Base-by-base conservation (phyloP, 805 yeast species). In the Metschnikowia hibisci region DNA sequence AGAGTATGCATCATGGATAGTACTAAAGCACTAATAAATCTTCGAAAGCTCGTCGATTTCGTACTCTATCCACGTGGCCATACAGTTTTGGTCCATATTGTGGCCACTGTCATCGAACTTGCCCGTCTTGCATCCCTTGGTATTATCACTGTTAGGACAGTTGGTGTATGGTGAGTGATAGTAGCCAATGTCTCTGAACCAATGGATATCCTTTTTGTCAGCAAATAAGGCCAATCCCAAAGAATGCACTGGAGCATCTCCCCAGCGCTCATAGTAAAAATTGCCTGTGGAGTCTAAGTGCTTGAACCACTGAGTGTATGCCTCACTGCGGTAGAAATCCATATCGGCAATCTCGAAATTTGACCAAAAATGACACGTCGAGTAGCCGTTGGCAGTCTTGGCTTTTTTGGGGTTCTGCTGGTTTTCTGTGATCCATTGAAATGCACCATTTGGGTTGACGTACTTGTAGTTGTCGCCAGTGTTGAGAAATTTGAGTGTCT, bases 221-320 rank as follows among this genome's bases (percentile, higher is more conserved):
- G 82, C 86, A 58, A 88, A 85, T 40, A 87, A 58, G 6, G 80
- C 77, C 28, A 87, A 62, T 0, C 91, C 96, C 34, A 88, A 56
- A 3, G 89, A 79, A 59, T 87, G 93, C 1, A 87, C 93, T 0
- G 96, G 96, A 0, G 95, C 96, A 66, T 87, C 96, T 3, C 96
- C 96, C 96, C 96, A 87, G 44, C 96, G 66, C 61, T 89, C 96
- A 55, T 88, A 88, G 61, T 86, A 88, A 56, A 87, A 87, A 4
- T 91, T 91, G 14, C 95, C 93, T 1, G 81, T 63, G 3, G 70
- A 47, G 44, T 87, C 96, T 31, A 88, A 64, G 54, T 70, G 65
- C 26, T 82, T 66, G 55, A 82, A 78, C 79, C 84, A 87, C 10
- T 64, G 63, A 30, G 71, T 66, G 57, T 87, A 88, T 1, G 88